Evolutionary conservation across 495 filamentous ascomycete species (phyloP), one percentile per base, ranked within the genome.

Genomic region (Tuber borchii): DNA sequence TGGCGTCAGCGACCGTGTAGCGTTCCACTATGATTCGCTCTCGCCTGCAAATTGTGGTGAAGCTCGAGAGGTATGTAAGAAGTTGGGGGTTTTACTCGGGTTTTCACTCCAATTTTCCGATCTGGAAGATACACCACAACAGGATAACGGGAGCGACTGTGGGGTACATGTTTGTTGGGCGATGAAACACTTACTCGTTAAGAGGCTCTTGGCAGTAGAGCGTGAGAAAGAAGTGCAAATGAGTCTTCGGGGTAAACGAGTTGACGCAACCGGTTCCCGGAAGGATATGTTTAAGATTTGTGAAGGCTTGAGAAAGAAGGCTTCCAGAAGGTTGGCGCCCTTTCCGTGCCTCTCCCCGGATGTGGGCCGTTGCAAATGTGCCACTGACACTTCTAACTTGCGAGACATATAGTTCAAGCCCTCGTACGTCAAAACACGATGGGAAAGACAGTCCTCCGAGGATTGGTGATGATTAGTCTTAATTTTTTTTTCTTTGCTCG

Each of bases 11-110:
- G 96, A 99, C 83, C 89, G 93, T 26, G 89, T 97, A 40, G 92
- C 95, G 5, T 98, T 99, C 83, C 95, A 98, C 86, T 98, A 99
- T 84, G 96, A 99, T 85, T 93, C 91, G 2, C 85, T 98, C n/a
- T 87, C 87, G 14, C 91, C 91, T 5, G 87, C 89, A 17, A 98
- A 98, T 83, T 87, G 88, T 76, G 85, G 84, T 76, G 92, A 95
- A 75, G 96, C 94, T 1, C 85, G 86, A 65, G 84, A 87, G 7
- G 91, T 91, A 6, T 87, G 89, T 0, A 75, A 85, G 19, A 90
- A 93, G 80, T 84, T 97, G 19, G 84, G 86, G 2, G 79, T 82
- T 16, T 84, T 98, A 22, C 86, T 99, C 1, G 88, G 89, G 46
- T 85, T 87, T 61, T 83, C 84, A 2, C 85, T 98, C 17, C 84